Evolutionary conservation across 2,329 filamentous ascomycete genomes (phyloP).

Genomic region (Cladosporium colombiae): DNA sequence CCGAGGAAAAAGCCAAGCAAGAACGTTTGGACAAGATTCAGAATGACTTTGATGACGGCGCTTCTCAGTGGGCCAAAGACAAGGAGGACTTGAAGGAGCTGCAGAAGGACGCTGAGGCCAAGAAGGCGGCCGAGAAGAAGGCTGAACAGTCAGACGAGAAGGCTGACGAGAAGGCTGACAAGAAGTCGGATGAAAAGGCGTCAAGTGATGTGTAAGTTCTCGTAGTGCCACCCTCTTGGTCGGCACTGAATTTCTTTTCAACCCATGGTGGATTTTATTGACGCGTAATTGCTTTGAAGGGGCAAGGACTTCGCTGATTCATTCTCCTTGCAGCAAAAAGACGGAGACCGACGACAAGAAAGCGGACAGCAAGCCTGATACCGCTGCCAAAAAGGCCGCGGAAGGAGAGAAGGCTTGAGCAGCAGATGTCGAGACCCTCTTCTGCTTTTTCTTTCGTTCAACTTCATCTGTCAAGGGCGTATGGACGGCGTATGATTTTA

Average conservation of each 20-base stretch:
- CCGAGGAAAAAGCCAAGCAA: conserved; percentile 73
- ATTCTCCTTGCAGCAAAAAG: conserved; percentile 27
- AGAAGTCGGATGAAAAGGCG: conserved; percentile 45
- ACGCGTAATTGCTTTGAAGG: conserved; percentile 22
- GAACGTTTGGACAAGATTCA: conserved; percentile 77
- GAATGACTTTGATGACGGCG: conserved; percentile 74
- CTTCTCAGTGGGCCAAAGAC: conserved; percentile 84
- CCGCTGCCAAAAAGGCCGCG: conserved; percentile 2
- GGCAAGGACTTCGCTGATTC: conserved; percentile 31
- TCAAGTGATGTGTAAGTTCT: conserved; percentile 28
- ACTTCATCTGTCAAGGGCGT: background rate
- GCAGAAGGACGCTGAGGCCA: conserved; percentile 43
- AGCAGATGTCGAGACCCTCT: background rate
- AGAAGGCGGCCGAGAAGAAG: conserved; percentile 55
- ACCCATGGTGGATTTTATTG: conserved; percentile 3
- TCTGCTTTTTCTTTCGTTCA: background rate
- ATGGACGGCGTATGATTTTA: conserved; percentile 9
- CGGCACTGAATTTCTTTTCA: conserved; percentile 5
- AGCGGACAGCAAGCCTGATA: conserved; percentile 11
- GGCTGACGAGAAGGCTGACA: conserved; percentile 52
- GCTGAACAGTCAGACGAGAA: conserved; percentile 48
- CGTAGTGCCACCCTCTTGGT: background rate
- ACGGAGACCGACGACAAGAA: conserved; percentile 18
- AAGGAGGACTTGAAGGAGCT: conserved; percentile 68
- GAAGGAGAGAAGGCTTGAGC: background rate